These are phyloP conservation scores for Macrolepiota fuliginosa DNA, from an alignment of 768 basidiomycete species.

Conservation along the genomic window DNA sequence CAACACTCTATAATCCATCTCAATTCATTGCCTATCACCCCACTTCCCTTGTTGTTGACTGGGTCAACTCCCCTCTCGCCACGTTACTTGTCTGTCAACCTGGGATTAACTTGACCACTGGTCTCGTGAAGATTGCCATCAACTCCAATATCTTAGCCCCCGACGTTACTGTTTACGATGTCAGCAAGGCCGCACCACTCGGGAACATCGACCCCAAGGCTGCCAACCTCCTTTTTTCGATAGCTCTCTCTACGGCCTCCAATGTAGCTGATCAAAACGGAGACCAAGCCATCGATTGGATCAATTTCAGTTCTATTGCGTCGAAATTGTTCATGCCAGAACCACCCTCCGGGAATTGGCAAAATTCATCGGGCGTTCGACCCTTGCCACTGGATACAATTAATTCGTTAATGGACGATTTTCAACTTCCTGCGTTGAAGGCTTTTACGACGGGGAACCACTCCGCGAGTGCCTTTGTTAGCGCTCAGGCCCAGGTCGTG, in stretches of 20 bases:
- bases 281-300: not conserved
- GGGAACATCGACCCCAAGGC: not conserved
- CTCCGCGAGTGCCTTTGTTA: not conserved
- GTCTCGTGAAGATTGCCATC: not conserved
- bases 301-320: not conserved
- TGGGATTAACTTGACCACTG: not conserved
- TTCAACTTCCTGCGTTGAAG: not conserved
- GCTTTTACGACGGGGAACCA: not conserved
- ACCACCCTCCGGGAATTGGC: not conserved
- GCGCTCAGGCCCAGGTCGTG: not conserved
- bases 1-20: not conserved
- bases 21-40: not conserved
- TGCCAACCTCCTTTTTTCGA: not conserved
- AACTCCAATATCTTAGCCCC: not conserved
- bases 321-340: slow-evolving; percentile 1
- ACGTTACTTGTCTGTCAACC: not conserved
- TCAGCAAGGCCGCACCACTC: not conserved
- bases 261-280: not conserved
- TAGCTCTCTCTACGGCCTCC: not conserved
- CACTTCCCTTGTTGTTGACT: not conserved
- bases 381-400: not conserved
- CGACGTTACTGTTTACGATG: not conserved
- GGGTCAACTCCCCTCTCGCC: not conserved
- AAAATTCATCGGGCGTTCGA: not conserved
- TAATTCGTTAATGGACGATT: not conserved